Conservation (phyloP, 176 grass and related monocot genomes). For the Aegilops sharonensis region DNA sequence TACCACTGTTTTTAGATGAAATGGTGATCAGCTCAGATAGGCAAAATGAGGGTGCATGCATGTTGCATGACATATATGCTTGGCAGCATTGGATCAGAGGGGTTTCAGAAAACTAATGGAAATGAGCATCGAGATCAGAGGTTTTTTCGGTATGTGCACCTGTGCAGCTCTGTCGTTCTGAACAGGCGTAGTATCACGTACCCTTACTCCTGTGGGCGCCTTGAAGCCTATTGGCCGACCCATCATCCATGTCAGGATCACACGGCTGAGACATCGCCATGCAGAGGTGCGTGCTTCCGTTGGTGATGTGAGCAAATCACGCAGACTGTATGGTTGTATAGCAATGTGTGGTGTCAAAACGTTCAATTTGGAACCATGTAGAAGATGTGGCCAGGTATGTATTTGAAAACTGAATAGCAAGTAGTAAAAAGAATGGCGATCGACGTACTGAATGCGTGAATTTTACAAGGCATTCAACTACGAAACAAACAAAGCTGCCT, state of each 20-base stretch:
- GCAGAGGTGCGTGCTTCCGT: neutral
- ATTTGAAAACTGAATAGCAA: no score
- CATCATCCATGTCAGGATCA: conserved; percentile 15
- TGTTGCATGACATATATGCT: no score
- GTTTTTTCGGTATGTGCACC: conserved; percentile 40
- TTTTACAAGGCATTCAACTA: no score
- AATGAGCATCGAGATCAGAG: conserved; percentile 17
- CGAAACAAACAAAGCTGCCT: no score
- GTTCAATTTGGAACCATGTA: neutral
- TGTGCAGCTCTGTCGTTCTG: conserved; percentile 4
- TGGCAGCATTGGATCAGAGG: neutral
- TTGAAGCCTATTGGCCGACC: conserved; percentile 18
- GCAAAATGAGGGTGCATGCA: neutral
- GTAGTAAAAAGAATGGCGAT: no score
- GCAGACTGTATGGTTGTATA: neutral
- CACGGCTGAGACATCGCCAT: neutral
- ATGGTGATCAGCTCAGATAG: no score
- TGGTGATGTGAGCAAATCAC: neutral
- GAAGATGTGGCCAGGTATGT: no score
- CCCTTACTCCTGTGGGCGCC: conserved; percentile 11
- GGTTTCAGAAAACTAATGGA: neutral
- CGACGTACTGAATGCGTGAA: no score
- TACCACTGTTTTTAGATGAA: no score
- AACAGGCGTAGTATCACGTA: neutral
- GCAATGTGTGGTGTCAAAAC: neutral